Percentiles rank a stretch among this genome's conserved stretches.
Conservation (phyloP, 2,329 filamentous ascomycete genomes). For the Penicillium sp. region DNA sequence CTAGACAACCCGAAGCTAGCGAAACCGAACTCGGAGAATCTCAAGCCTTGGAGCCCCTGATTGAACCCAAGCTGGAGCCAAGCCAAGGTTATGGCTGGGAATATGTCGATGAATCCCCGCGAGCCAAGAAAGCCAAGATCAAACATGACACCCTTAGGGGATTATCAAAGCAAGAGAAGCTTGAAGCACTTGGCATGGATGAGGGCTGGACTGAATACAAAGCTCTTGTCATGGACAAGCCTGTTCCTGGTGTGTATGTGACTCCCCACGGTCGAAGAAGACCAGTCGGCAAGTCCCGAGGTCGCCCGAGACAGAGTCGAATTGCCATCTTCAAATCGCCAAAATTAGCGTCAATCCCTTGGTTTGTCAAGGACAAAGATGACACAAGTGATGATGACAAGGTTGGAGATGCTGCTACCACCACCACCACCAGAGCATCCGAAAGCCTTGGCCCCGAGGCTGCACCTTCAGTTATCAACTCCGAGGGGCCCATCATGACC, state of each 20-base stretch:
- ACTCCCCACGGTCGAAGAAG: slow-evolving; percentile 39
- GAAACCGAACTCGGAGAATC: background rate
- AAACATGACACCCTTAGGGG: slow-evolving; percentile 22
- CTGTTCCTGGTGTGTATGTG: slow-evolving; percentile 39
- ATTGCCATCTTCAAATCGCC: slow-evolving; percentile 40
- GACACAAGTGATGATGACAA: slow-evolving; percentile 6
- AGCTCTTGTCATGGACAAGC: slow-evolving; percentile 35
- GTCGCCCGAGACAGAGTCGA: slow-evolving; percentile 38
- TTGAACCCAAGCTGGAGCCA: background rate
- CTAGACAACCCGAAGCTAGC: background rate
- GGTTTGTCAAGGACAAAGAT: slow-evolving; percentile 28
- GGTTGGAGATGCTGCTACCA: background rate
- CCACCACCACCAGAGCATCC: background rate
- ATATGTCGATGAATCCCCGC: background rate
- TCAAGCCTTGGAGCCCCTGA: background rate
- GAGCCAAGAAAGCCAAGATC: slow-evolving; percentile 11
- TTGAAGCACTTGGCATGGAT: slow-evolving; percentile 40
- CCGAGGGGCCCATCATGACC: background rate
- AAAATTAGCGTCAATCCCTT: slow-evolving; percentile 31
- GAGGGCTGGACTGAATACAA: slow-evolving; percentile 42
- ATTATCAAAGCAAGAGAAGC: slow-evolving; percentile 37
- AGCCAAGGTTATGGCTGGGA: slow-evolving; percentile 6
- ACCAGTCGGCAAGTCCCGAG: slow-evolving; percentile 36
- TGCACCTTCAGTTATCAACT: background rate
- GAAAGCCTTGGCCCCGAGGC: background rate